Conservation (phyloP, 495 filamentous ascomycete species). For the Neurospora cerealis region DNA sequence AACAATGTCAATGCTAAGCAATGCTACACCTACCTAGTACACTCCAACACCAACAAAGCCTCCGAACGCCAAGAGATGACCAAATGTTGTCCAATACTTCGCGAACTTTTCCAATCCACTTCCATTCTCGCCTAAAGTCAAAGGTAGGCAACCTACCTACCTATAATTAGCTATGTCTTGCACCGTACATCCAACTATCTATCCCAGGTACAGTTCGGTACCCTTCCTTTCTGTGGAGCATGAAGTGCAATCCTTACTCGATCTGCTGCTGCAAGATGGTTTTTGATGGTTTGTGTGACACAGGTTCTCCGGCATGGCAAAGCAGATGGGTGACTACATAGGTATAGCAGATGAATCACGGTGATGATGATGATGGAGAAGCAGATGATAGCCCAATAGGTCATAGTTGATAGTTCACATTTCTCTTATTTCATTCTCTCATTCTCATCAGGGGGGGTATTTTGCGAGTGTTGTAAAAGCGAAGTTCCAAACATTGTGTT, state of each 20-base stretch:
- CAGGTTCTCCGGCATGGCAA: not conserved
- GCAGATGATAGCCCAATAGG: not conserved
- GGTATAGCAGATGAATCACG: not conserved
- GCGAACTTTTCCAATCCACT: conserved; percentile 11
- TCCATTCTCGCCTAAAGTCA: not conserved
- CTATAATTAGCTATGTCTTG: not conserved
- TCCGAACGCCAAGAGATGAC: not conserved
- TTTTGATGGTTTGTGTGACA: not conserved
- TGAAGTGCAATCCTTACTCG: not conserved
- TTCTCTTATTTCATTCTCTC: not conserved
- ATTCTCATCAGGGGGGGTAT: not conserved
- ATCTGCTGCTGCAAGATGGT: not conserved
- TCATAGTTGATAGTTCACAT: not conserved
- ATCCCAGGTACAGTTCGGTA: not conserved
- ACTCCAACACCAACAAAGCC: not conserved
- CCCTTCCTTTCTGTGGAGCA: not conserved
- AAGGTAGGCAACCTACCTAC: too few species aligned
- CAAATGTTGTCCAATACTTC: conserved; percentile 5
- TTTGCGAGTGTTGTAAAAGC: not conserved
- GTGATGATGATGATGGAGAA: not conserved
- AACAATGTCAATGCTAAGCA: not conserved
- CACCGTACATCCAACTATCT: not conserved
- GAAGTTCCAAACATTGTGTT: not conserved
- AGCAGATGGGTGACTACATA: not conserved
- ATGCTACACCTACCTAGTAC: not conserved